phyloP scores from a whole-genome alignment of 306 rosid genomes.

The Rubus idaeus region DNA sequence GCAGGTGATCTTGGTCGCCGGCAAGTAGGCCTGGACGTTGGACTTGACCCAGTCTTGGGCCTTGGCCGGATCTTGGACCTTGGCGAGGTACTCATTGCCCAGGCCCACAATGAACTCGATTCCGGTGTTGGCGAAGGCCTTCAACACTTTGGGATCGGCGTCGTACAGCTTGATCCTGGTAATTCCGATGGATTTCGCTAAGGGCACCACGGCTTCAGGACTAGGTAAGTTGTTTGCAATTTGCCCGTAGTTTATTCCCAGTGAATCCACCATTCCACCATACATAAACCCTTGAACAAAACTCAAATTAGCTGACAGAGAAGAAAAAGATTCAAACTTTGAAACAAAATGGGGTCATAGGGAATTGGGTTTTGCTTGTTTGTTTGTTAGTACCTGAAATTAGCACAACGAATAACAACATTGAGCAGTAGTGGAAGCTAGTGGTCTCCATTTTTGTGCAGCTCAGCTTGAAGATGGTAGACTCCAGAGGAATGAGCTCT shows the following conservation, averaged over 20 bases:
- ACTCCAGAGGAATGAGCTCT: no score
- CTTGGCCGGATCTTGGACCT: conserved; percentile 55
- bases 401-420: background rate
- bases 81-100: conserved; percentile 67
- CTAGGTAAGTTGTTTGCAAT: conserved; percentile 85
- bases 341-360: background rate
- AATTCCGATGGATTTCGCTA: conserved; percentile 78
- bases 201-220: conserved; percentile 55
- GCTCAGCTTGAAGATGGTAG: conserved; percentile 1
- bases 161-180: conserved; percentile 89
- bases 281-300: conserved; percentile 26
- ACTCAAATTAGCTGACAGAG: no score
- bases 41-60: conserved; percentile 81
- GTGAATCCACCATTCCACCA: conserved; percentile 39
- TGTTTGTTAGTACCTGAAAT: conserved; percentile 12
- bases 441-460: conserved; percentile 4
- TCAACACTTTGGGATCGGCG: conserved; percentile 71
- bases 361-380: background rate
- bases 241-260: conserved; percentile 94
- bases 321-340: background rate
- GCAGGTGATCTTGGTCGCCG: conserved; percentile 72
- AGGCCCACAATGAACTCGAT: conserved; percentile 81
- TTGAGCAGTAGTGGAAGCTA: background rate
- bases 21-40: conserved; percentile 65
- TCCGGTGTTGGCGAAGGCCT: conserved; percentile 72